Evolutionary conservation across 2,329 filamentous ascomycete genomes (phyloP).

Genomic region (Fusarium begoniae): DNA sequence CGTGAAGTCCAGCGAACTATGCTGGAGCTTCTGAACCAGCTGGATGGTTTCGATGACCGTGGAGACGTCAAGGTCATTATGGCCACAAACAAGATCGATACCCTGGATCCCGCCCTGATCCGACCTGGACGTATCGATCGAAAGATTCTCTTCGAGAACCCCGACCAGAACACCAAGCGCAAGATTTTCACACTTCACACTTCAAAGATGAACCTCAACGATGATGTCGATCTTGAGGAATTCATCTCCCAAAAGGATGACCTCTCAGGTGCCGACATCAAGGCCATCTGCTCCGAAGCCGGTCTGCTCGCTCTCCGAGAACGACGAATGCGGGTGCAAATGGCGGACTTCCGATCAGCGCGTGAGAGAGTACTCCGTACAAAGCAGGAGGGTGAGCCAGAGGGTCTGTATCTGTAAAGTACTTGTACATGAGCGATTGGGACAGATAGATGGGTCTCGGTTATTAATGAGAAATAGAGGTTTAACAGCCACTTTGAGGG

Average conservation of each 20-base stretch:
- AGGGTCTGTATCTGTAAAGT: slow-evolving; percentile 94
- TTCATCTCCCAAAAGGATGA: slow-evolving; percentile 99
- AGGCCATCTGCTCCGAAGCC: slow-evolving; percentile 97
- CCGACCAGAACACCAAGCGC: slow-evolving; percentile 85
- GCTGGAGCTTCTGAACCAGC: slow-evolving; percentile 97
- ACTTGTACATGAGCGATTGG: slow-evolving; percentile 37
- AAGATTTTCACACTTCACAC: slow-evolving; percentile 99
- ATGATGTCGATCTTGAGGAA: slow-evolving; percentile 98
- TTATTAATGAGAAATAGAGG: slow-evolving; percentile 38
- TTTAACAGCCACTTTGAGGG: slow-evolving; percentile 5
- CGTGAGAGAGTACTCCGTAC: slow-evolving; percentile 96
- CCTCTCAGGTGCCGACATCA: slow-evolving; percentile 95
- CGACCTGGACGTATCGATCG: slow-evolving; percentile 97
- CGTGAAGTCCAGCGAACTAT: slow-evolving; percentile 98
- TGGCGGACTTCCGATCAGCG: slow-evolving; percentile 95
- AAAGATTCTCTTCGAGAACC: slow-evolving; percentile 83
- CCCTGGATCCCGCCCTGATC: slow-evolving; percentile 93
- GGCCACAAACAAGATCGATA: slow-evolving; percentile 99
- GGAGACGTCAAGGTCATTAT: slow-evolving; percentile 99
- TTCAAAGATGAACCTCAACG: slow-evolving; percentile 96
- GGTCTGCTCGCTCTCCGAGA: slow-evolving; percentile 94
- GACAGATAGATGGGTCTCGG: slow-evolving; percentile 31
- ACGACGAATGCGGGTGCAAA: slow-evolving; percentile 96
- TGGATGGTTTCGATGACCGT: slow-evolving; percentile 98
- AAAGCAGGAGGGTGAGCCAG: slow-evolving; percentile 97